Base-by-base conservation (phyloP, 1,284 basidiomycete genomes). In the Puccinia polysora region DNA sequence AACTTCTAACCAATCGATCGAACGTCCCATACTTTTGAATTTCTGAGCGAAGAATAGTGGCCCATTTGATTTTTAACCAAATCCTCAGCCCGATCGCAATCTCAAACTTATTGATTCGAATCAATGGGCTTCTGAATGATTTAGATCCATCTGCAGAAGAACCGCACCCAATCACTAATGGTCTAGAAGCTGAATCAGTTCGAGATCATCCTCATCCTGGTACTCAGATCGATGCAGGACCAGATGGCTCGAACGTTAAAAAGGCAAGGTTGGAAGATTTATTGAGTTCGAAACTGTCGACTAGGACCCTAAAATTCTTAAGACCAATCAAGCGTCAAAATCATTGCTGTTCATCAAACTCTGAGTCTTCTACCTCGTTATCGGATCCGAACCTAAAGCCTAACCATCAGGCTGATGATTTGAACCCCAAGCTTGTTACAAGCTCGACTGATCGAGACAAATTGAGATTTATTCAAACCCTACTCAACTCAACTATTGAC, bases 41-140 rank as follows among this genome's bases (percentile, higher is more conserved):
- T 15, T 25, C 6, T 20, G 40, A 8, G 18, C 40, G 3, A 70
- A 87, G 86, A 64, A 81, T 89, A 67, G 81, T 90, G 28, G 85
- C 85, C 0, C 84, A 88, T 77, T 76, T 87, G 65, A 81, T 91
- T 64, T 83, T 83, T 73, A 81, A 80, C 0, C 79, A 83, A 56
- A 80, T 84, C n/a, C 81, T 89, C 28, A 86, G 85, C 1, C 81
- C 85, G 1, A 74, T 79, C 0, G 82, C 83, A 72, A 78, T 87
- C 62, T 81, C 85, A 55, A 81, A 80, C 63, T 77, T 83, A 69
- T 80, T 85, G 32, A 83, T 84, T 56, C 77, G 81, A 7, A 81
- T 84, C 6, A 89, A 20, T 10, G 38, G 2, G 2, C 12, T 62
- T 20, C 43, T 62, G 20, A n/a, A 7, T 2, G 10, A 36, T 10